Percentiles rank a stretch among this genome's conserved stretches.
These are phyloP conservation scores for Yarrowia bubula DNA, from an alignment of 805 yeast species.

Conservation along the genomic window DNA sequence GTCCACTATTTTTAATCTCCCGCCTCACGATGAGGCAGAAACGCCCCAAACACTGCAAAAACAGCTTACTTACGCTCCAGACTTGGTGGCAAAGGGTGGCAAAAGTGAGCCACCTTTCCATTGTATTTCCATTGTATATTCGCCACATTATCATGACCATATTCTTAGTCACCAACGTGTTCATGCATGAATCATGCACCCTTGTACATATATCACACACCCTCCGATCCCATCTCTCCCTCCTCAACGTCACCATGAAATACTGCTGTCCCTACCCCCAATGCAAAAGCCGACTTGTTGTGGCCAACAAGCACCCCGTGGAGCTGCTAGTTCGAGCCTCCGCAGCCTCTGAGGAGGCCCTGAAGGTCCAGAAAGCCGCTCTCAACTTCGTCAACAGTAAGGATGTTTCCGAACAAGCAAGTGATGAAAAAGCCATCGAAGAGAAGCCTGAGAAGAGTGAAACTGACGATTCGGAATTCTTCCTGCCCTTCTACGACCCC, in stretches of 20 bases:
- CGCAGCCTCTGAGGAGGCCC: conserved; percentile 9
- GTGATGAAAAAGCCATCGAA: not conserved
- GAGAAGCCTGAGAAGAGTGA: not conserved
- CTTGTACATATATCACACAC: not conserved
- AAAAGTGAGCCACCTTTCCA: not conserved
- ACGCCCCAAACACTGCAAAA: too few relatives aligned
- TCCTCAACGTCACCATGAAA: conserved; percentile 15
- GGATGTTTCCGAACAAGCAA: not conserved
- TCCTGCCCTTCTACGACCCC: conserved; percentile 21
- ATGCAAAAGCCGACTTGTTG: conserved; percentile 10
- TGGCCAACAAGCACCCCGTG: conserved; percentile 6
- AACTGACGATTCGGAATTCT: not conserved
- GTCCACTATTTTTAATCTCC: not conserved
- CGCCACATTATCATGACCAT: not conserved
- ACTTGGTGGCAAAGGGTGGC: not conserved
- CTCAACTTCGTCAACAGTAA: conserved; percentile 7
- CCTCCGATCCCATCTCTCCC: not conserved
- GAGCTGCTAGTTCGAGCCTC: conserved; percentile 13
- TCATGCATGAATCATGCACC: not conserved
- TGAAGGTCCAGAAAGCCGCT: conserved; percentile 20
- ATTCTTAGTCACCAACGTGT: not conserved
- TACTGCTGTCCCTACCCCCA: conserved; percentile 23
- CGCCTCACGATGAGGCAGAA: not conserved
- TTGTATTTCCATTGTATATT: too few relatives aligned
- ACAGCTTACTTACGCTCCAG: too few relatives aligned